Conservation (phyloP, 2,329 filamentous ascomycete species). For the Cryphonectria parasitica region DNA sequence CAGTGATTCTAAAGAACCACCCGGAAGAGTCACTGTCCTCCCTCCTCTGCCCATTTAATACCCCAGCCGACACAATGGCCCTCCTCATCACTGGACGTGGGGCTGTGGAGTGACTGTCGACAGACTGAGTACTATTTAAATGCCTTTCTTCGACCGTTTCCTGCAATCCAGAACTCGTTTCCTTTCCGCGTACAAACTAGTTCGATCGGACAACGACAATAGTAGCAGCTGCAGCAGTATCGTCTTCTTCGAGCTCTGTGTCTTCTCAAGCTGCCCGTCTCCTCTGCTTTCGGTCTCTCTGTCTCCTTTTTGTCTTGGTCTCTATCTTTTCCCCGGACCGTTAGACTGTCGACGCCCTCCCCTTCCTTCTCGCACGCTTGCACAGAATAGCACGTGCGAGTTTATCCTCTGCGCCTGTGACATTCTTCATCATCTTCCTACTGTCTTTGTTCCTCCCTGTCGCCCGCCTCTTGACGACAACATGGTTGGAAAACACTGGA, state of each 20-base stretch:
- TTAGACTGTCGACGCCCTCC: not conserved
- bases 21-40: not conserved
- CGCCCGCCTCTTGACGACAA: constrained; percentile 21
- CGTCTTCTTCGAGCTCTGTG: not conserved
- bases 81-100: not conserved
- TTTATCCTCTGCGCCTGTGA: not conserved
- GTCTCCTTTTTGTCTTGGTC: not conserved
- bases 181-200: not conserved
- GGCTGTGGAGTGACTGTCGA: not conserved
- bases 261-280: not conserved
- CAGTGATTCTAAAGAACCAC: not conserved
- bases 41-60: not conserved
- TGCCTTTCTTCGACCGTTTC: not conserved
- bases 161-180: not conserved
- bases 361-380: not conserved
- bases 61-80: not conserved
- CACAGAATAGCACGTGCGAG: not conserved
- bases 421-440: not conserved
- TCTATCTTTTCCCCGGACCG: not conserved
- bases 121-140: not conserved
- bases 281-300: not conserved
- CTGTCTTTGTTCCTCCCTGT: not conserved
- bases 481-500: constrained; percentile 59
- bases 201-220: not conserved
- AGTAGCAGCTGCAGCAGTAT: no score